phyloP scores from a whole-genome alignment of 163 green algal genomes.

The Smithsoniella earleae region DNA sequence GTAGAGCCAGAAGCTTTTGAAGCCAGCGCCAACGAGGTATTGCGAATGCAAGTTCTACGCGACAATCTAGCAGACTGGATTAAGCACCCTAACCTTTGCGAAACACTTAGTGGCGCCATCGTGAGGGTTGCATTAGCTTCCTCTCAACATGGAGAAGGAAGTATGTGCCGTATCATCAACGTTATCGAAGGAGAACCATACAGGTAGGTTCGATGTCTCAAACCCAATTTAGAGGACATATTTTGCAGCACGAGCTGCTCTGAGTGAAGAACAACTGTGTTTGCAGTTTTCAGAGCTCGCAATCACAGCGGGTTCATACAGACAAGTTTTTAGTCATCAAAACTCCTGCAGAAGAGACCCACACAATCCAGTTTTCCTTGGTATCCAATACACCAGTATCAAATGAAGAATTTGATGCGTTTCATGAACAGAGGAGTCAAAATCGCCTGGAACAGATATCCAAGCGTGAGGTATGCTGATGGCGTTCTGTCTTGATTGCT shows the following conservation, averaged over 20 bases:
- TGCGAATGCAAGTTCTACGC: background rate
- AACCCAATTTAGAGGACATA: too few relatives aligned
- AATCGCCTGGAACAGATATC: background rate
- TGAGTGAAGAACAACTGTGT: too few relatives aligned
- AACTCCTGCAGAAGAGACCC: background rate
- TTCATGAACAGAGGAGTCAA: background rate
- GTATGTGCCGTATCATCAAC: slow-evolving; percentile 17
- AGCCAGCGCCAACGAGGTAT: background rate
- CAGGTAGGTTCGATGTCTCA: background rate
- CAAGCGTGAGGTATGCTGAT: slow-evolving; percentile 15
- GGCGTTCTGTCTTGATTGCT: too few relatives aligned
- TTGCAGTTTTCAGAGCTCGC: background rate
- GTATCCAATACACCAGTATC: slow-evolving; percentile 7
- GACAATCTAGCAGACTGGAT: slow-evolving; percentile 28
- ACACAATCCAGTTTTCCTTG: slow-evolving; percentile 13
- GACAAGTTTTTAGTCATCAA: slow-evolving; percentile 23
- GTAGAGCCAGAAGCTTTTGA: background rate
- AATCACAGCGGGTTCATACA: background rate
- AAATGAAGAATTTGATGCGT: slow-evolving; percentile 2
- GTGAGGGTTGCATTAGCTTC: background rate
- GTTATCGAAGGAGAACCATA: background rate
- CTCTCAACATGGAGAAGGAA: background rate
- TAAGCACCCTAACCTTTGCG: slow-evolving; percentile 13
- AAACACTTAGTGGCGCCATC: slow-evolving; percentile 11
- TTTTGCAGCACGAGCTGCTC: slow-evolving; percentile 13